A percentile compares a stretch with the other conserved stretches of the same genome.
phyloP scores from a whole-genome alignment of 495 filamentous ascomycete genomes.

The Elaphomyces granulatus region DNA sequence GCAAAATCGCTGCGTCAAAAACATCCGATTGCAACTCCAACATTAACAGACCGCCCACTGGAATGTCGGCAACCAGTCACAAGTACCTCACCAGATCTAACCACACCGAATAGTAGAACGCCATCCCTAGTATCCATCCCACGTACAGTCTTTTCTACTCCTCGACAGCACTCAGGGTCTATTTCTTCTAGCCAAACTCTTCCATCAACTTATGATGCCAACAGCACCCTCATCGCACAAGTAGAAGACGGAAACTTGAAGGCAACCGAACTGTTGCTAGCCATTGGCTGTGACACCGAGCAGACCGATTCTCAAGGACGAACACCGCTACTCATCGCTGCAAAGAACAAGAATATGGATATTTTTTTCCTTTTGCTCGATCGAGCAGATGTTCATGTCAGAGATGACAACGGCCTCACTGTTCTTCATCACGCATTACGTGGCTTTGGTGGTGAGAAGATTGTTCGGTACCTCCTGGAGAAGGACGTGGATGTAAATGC shows the following conservation, averaged over 20 bases:
- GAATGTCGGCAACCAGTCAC: too few species aligned
- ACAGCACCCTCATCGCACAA: not conserved
- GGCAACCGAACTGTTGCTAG: not conserved
- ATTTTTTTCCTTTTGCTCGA: not conserved
- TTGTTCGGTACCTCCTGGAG: not conserved
- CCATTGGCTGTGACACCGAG: not conserved
- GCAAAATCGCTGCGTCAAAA: not conserved
- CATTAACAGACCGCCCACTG: not conserved
- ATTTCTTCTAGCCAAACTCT: not conserved
- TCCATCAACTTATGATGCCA: not conserved
- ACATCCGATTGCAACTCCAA: not conserved
- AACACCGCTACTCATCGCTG: conserved; percentile 4
- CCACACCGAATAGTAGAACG: not conserved
- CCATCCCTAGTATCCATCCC: not conserved
- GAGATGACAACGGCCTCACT: conserved; percentile 3
- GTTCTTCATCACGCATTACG: conserved; percentile 3
- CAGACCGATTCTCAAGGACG: conserved; percentile 1
- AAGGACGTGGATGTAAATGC: not conserved
- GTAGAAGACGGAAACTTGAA: not conserved
- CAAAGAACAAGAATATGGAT: conserved; percentile 1
- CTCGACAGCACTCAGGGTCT: not conserved
- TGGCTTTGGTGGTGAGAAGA: not conserved
- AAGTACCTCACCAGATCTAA: not conserved
- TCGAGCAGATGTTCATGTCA: conserved; percentile 3
- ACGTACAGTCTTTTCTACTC: not conserved